phyloP scores from a whole-genome alignment of 2,329 filamentous ascomycete species.

The Rugonectria rugulosa region DNA sequence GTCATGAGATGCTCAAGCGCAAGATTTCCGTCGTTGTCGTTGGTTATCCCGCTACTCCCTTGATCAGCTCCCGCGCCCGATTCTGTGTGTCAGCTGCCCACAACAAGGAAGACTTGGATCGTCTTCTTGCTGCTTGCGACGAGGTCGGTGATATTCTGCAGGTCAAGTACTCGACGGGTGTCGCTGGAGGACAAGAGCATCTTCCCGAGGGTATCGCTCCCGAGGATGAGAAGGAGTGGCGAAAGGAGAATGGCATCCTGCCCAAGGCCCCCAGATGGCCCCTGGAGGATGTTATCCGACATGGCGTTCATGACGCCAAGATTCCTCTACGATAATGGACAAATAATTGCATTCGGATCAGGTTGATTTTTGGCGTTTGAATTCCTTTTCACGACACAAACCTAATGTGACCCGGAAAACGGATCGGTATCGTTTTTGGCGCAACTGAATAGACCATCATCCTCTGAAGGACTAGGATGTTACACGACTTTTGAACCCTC shows the following conservation, averaged over 20 bases:
- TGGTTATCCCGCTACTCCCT: slow-evolving; percentile 93
- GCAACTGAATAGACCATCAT: slow-evolving; percentile 34
- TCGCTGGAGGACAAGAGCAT: slow-evolving; percentile 85
- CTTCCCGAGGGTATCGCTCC: slow-evolving; percentile 74
- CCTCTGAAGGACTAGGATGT: slow-evolving; percentile 33
- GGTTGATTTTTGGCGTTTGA: slow-evolving; percentile 35
- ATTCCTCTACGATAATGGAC: slow-evolving; percentile 67
- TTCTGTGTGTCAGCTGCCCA: slow-evolving; percentile 97
- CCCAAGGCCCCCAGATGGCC: slow-evolving; percentile 82
- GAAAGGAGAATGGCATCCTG: slow-evolving; percentile 69
- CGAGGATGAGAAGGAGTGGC: slow-evolving; percentile 76
- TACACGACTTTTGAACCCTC: slow-evolving; percentile 30
- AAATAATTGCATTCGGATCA: slow-evolving; percentile 22
- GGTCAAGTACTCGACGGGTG: slow-evolving; percentile 95
- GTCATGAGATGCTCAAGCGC: slow-evolving; percentile 96
- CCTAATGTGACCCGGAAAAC: slow-evolving; percentile 18
- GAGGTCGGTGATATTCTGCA: slow-evolving; percentile 92
- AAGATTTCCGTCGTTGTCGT: slow-evolving; percentile 98
- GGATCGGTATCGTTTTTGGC: slow-evolving; percentile 31
- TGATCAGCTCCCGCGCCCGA: slow-evolving; percentile 92
- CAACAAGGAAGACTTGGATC: slow-evolving; percentile 97
- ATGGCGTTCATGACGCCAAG: slow-evolving; percentile 80
- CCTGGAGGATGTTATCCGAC: slow-evolving; percentile 80
- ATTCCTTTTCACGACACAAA: slow-evolving; percentile 24
- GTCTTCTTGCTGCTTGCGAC: slow-evolving; percentile 86